Conservation (phyloP, 495 filamentous ascomycete genomes). For the Terfezia claveryi region DNA sequence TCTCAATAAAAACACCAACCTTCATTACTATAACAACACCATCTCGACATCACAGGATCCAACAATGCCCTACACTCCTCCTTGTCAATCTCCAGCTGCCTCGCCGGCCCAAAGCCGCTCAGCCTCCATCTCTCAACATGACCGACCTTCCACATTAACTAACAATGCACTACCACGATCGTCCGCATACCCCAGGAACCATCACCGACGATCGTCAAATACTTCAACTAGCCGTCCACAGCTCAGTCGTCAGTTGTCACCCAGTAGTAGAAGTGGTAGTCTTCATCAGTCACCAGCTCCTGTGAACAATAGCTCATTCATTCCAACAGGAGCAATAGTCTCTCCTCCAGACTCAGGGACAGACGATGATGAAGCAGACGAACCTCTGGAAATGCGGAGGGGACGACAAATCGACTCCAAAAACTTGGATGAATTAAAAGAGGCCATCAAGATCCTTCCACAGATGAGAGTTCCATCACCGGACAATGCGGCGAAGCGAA, state of each 20-base stretch:
- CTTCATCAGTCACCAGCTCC: constrained; percentile 65
- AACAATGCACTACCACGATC: constrained; percentile 38
- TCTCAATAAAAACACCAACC: constrained; percentile 8
- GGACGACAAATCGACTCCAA: constrained; percentile 30
- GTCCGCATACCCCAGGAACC: constrained; percentile 46
- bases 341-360: constrained; percentile 75
- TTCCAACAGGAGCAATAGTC: constrained; percentile 60
- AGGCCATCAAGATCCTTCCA: constrained; percentile 60
- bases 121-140: constrained; percentile 17
- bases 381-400: constrained; percentile 30
- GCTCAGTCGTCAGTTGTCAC: constrained; percentile 33
- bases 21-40: constrained; percentile 1
- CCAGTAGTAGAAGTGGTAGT: constrained; percentile 24
- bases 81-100: constrained; percentile 57
- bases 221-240: constrained; percentile 45
- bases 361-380: constrained; percentile 56
- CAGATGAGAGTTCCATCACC: constrained; percentile 40
- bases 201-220: constrained; percentile 26
- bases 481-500: constrained; percentile 12
- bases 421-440: constrained; percentile 56
- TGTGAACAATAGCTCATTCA: constrained; percentile 37
- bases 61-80: constrained; percentile 88
- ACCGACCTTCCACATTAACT: constrained; percentile 33
- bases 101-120: constrained; percentile 31
- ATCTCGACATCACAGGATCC: constrained; percentile 16